Evolutionary conservation across 352 stramenopile genomes (phyloP), one percentile per base, ranked within the genome.

Genomic region (Globisporangium cylindrosporum): DNA sequence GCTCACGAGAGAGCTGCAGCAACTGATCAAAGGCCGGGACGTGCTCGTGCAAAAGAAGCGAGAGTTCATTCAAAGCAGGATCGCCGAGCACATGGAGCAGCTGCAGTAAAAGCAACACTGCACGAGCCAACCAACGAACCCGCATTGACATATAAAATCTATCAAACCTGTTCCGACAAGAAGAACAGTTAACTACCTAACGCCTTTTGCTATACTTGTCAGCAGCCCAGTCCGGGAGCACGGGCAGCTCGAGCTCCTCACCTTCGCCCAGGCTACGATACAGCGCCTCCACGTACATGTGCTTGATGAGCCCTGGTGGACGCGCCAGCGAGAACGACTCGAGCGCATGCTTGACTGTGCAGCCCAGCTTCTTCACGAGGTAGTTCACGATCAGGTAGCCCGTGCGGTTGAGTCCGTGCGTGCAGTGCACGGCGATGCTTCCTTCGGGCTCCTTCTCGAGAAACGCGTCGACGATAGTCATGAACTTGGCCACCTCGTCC

Each of bases 201-300:
- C 51, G 51, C 49, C 76, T 80, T 25, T 72, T 81, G 41, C 71
- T 71, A 70, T 93, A 94, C 75, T 94, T 94, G 18, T 74, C 73
- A 10, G 66, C 65, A 2, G 87, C 87, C 87, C 87, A 95, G 2
- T 63, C 66, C 0, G 87, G 87, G 7, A 95, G 67, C 57, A 75
- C 68, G 9, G 87, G 87, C 29, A 93, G 61, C 58, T 75, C 62
- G 15, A 90, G 68, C n/a, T 68, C 54, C 48, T 85, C 82, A 2
- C 64, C 64, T 3, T 64, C 68, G 0, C 79, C 85, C 29, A 90
- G 76, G 22, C 66, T 64, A 38, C 73, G 76, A 64, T 89, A 91
- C 48, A 95, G 76, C 20, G 89, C 83, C 66, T 92, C 73, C 15
- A 95, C 75, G 70, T 93, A 95, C 79, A 91, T 88, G 71, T 91